Evolutionary conservation across 208 protist species (phyloP).

Genomic region (Balamuthia mandrillaris): DNA sequence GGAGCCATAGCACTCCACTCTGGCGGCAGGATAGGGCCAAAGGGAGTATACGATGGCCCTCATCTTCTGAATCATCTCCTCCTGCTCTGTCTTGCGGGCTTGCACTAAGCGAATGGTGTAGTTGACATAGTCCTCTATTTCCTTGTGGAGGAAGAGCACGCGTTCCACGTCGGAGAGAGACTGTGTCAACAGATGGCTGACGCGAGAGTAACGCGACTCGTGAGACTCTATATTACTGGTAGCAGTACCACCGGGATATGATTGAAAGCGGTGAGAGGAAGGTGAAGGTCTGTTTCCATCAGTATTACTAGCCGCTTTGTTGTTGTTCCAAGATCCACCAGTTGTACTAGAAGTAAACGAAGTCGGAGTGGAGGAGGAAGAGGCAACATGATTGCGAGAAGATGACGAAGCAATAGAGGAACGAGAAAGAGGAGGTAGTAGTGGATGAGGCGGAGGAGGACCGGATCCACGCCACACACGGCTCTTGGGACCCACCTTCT

Average conservation of each 20-base stretch:
- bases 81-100: not conserved
- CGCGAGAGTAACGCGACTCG: not conserved
- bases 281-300: not conserved
- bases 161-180: constrained; percentile 14
- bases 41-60: not conserved
- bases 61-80: constrained; percentile 1
- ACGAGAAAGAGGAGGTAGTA: no score
- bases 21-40: not conserved
- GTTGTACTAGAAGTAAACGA: not conserved
- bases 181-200: constrained; percentile 33
- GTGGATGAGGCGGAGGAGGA: no score
- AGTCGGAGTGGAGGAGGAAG: not conserved
- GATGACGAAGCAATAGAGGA: not conserved
- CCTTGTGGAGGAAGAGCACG: constrained; percentile 25
- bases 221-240: not conserved
- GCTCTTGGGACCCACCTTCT: no score
- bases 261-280: not conserved
- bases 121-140: constrained; percentile 31
- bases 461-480: no score
- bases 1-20: constrained; percentile 26
- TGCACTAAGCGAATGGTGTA: not conserved
- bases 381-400: not conserved
- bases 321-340: not conserved
- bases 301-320: not conserved
- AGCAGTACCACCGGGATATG: no score